phyloP scores from a whole-genome alignment of 306 rosid genomes.

The Vigna nakashimae region DNA sequence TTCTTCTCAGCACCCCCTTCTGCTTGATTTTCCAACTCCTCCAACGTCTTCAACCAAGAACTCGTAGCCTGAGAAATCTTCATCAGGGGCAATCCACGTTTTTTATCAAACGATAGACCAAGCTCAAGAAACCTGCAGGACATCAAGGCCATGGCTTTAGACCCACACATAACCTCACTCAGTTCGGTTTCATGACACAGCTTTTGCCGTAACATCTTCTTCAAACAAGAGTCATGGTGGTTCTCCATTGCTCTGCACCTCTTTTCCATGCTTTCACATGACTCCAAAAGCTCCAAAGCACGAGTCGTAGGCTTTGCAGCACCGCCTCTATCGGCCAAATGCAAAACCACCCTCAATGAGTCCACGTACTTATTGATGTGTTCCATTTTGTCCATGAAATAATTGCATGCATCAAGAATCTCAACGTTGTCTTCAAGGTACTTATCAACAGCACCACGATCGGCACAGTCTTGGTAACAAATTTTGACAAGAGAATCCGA shows the following conservation, averaged over 20 bases:
- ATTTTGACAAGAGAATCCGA: slow-evolving; percentile 38
- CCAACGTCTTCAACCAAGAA: slow-evolving; percentile 49
- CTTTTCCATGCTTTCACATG: slow-evolving; percentile 42
- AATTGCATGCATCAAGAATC: slow-evolving; percentile 57
- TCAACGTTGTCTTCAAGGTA: slow-evolving; percentile 52
- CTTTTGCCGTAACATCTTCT: slow-evolving; percentile 41
- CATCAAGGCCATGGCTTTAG: slow-evolving; percentile 52
- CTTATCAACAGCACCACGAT: slow-evolving; percentile 41
- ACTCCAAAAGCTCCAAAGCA: slow-evolving; percentile 45
- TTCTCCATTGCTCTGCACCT: slow-evolving; percentile 15
- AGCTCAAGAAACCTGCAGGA: slow-evolving; percentile 51
- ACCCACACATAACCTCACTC: slow-evolving; percentile 50
- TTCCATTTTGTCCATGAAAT: slow-evolving; percentile 48
- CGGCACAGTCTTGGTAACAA: slow-evolving; percentile 18
- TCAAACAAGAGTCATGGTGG: slow-evolving; percentile 16
- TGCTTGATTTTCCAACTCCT: slow-evolving; percentile 38
- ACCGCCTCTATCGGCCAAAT: slow-evolving; percentile 36
- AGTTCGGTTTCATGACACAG: slow-evolving; percentile 43
- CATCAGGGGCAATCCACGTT: slow-evolving; percentile 32
- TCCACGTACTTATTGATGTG: slow-evolving; percentile 42
- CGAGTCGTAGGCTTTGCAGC: slow-evolving; percentile 37
- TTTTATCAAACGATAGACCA: slow-evolving; percentile 51
- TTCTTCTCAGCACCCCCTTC: slow-evolving; percentile 38
- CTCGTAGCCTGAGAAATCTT: slow-evolving; percentile 27
- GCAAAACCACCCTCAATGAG: slow-evolving; percentile 44